Conservation (phyloP, 768 basidiomycete genomes). For the Trametes elegans region DNA sequence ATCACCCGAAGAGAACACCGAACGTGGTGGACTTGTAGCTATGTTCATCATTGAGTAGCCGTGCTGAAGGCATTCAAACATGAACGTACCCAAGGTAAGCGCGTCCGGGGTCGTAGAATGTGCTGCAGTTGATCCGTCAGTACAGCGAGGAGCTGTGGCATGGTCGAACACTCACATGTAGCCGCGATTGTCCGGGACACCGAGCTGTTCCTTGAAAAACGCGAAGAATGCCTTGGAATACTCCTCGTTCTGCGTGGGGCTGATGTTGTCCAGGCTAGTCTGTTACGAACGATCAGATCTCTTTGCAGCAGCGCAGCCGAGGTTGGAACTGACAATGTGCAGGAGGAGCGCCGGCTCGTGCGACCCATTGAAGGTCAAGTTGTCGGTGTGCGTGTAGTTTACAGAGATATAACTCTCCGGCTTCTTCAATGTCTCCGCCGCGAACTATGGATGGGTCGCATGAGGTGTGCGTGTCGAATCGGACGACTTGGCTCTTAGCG, state of each 20-base stretch:
- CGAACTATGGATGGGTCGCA: conserved; percentile 36
- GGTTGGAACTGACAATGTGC: conserved; percentile 46
- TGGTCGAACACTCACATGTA: conserved; percentile 53
- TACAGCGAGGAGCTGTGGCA: neutral
- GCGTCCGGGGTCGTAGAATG: conserved; percentile 53
- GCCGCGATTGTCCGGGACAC: conserved; percentile 48
- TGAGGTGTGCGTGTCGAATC: neutral
- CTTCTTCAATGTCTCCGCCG: conserved; percentile 52
- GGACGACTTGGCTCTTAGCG: neutral
- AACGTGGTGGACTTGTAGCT: conserved; percentile 3
- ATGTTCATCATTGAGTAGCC: neutral
- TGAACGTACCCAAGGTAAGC: conserved; percentile 44
- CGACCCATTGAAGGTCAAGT: conserved; percentile 57
- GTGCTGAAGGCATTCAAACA: neutral
- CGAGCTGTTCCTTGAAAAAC: conserved; percentile 55
- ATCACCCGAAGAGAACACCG: neutral
- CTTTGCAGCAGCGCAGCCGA: neutral
- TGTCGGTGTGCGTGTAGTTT: conserved; percentile 55
- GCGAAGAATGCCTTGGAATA: conserved; percentile 57
- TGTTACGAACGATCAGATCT: conserved; percentile 24
- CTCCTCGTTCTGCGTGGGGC: conserved; percentile 42
- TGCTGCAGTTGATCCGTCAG: conserved; percentile 25
- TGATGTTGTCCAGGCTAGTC: conserved; percentile 59
- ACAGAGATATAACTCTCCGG: conserved; percentile 55
- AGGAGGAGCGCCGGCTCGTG: conserved; percentile 67